Base-by-base conservation (phyloP, 2,329 filamentous ascomycete genomes). In the Neonectria neomacrospora region DNA sequence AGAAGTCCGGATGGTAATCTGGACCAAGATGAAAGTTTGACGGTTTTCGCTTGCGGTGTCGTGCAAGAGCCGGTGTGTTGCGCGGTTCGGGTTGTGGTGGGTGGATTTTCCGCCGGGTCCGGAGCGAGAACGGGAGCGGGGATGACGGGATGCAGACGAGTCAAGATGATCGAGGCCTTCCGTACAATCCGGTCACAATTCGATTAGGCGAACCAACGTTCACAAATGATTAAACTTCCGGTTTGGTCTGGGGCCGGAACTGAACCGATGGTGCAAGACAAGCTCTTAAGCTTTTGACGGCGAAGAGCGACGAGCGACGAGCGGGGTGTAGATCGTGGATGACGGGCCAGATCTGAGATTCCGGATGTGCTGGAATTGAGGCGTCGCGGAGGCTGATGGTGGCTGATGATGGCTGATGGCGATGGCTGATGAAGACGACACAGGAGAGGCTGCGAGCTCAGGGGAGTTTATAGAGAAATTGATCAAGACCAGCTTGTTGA, bases 401-500 rank as follows among this genome's bases (percentile, higher is more conserved):
- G 52, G 53, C 26, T 23, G 45, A 42, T 48, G 44, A 39, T 61
- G 54, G 54, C 41, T 22, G 54, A 47, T 63, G 34, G 12, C 37
- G n/a, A 34, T 34, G 23, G 52, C 26, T 39, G 41, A 28, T 16
- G 8, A 52, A 52, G 28, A 50, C 3, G 6, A 51, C 23, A n/a
- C 6, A 26, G 16, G n/a, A 58, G 34, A n/a, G 37, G n/a, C 37
- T 47, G 26, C 47, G 47, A 50, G 28, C 12, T 28, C 30, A 26
- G 45, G 54, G 23, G 41, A 51, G 53, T 54, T 61, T 61, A 64
- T 64, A 63, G 44, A 63, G 22, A 9, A 6, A 37, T 52, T 54
- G 41, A 63, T 68, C 68, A 73, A 73, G 69, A 51, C 68, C 69
- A 63, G 69, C 70, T 71, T 71, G 66, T 58, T 37, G 67, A 73